A percentile compares a stretch with the other conserved stretches of the same genome.
phyloP scores from a whole-genome alignment of 768 basidiomycete species.

The Sarcodon sp. region DNA sequence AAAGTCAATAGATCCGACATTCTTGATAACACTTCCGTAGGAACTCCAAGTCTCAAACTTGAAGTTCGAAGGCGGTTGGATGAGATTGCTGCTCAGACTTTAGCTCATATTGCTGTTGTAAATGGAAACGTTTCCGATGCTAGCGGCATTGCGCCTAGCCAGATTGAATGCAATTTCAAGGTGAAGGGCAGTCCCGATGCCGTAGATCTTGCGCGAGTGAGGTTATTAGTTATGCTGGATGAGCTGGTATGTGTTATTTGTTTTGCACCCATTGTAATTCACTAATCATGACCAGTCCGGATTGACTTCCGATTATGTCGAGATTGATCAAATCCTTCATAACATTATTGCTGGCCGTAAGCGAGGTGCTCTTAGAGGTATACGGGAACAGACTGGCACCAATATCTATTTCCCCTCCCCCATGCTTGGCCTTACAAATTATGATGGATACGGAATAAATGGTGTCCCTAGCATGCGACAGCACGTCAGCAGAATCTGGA shows the following conservation, averaged over 20 bases:
- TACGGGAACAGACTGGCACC: conserved; percentile 94
- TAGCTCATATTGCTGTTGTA: conserved; percentile 88
- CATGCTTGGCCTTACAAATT: conserved; percentile 73
- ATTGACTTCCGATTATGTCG: conserved; percentile 79
- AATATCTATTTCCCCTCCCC: conserved; percentile 94
- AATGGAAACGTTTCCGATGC: conserved; percentile 74
- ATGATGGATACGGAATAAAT: conserved; percentile 31
- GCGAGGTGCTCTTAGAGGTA: conserved; percentile 74
- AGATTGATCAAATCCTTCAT: conserved; percentile 92
- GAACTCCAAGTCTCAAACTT: conserved; percentile 67
- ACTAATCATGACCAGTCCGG: conserved; percentile 47
- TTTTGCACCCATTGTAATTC: background rate
- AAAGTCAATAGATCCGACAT: conserved; percentile 90
- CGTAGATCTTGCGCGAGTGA: conserved; percentile 84
- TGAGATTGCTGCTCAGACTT: conserved; percentile 87
- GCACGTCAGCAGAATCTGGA: conserved; percentile 77
- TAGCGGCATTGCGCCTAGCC: conserved; percentile 62
- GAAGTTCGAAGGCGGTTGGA: conserved; percentile 81
- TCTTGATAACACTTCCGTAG: conserved; percentile 63
- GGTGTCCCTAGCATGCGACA: conserved; percentile 30
- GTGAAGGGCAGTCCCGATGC: conserved; percentile 82
- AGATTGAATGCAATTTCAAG: conserved; percentile 83
- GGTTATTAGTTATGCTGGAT: conserved; percentile 87
- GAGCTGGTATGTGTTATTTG: conserved; percentile 57
- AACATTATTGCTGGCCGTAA: conserved; percentile 86